Base-by-base conservation (phyloP, 257 asterid genomes). In the Nicotiana attenuata region DNA sequence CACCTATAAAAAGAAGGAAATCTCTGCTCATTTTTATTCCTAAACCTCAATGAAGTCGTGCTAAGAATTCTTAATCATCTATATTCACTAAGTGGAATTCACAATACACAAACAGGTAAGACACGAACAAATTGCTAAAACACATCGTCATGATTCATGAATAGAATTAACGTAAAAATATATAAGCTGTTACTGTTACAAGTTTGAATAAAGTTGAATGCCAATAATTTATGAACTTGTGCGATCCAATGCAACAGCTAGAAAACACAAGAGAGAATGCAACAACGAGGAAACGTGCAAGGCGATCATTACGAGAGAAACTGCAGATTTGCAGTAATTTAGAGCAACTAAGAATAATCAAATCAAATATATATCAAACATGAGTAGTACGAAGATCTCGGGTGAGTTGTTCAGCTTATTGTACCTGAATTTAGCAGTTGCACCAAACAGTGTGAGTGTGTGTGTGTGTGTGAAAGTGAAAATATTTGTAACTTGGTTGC, bases 351-450 rank as follows among this genome's bases (percentile, higher is more conserved):
- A 50, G 17, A 50, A 11, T 10, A 28, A 66, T 33, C 75, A 65
- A 65, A 14, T n/a, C 50, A 65, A 31, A 67, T 67, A 68, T 2
- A 57, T 19, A 57, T 57, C 5, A 4, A 10, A 56, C 9, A 19
- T 3, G 10, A 17, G 4, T 3, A 60, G 19, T 41, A 69, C 20
- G 78, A 45, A 71, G 59, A 45, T 71, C 11, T 71, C 20, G 11
- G 31, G 10, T 35, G 77, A 69, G 20, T 7, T 13, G 17, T 41
- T 69, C 59, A 71, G n/a, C 35, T 13, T 13, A 71, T 53, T 20
- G 24, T 73, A 73, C 79, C 79, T 73, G 59, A 71, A 71, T 71
- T 45, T 41, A 45, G 60, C 20, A 71, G 55, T 71, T 15, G 29
- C 19, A 24, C 38, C 15, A 0, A 7, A 71, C 35, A 41, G 3